These are phyloP conservation scores for Podospora bellae-mahoneyi DNA, from an alignment of 495 filamentous ascomycete genomes.

Conservation along the genomic window DNA sequence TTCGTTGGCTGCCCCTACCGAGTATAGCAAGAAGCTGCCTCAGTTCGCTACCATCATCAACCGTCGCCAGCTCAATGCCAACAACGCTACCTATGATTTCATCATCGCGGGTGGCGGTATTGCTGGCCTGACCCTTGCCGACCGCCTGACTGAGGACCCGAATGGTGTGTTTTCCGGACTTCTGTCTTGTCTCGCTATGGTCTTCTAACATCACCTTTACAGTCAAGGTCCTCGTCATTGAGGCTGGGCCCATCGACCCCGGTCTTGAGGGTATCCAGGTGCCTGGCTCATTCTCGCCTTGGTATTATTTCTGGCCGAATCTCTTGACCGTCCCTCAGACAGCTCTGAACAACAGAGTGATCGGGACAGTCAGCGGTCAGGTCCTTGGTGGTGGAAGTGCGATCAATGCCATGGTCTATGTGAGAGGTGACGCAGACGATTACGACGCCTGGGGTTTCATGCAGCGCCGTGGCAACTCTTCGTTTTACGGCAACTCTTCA, in stretches of 20 bases:
- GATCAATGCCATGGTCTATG: conserved; percentile 45
- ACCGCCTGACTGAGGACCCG: conserved; percentile 45
- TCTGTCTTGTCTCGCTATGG: not conserved
- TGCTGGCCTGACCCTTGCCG: conserved; percentile 47
- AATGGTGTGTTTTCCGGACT: conserved; percentile 28
- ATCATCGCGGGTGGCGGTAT: conserved; percentile 50
- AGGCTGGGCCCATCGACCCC: conserved; percentile 39
- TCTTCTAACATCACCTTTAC: not conserved
- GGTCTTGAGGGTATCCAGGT: conserved; percentile 30
- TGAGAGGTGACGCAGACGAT: conserved; percentile 43
- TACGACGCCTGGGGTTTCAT: conserved; percentile 58
- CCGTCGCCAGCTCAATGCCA: conserved; percentile 3
- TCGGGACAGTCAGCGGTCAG: conserved; percentile 25
- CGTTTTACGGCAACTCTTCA: conserved; percentile 39
- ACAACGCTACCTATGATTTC: conserved; percentile 42
- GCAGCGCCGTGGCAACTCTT: conserved; percentile 47
- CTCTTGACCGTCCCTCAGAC: conserved; percentile 24
- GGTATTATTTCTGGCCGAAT: conserved; percentile 29
- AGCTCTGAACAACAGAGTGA: conserved; percentile 27
- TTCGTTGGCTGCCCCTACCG: conserved; percentile 9
- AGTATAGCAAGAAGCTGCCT: conserved; percentile 13
- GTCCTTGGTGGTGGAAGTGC: conserved; percentile 44
- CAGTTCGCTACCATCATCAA: conserved; percentile 30
- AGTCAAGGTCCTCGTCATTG: conserved; percentile 43
- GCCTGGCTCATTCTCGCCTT: conserved; percentile 29